Base-by-base conservation (phyloP, 305 asterid species). In the Rubia occidens region DNA sequence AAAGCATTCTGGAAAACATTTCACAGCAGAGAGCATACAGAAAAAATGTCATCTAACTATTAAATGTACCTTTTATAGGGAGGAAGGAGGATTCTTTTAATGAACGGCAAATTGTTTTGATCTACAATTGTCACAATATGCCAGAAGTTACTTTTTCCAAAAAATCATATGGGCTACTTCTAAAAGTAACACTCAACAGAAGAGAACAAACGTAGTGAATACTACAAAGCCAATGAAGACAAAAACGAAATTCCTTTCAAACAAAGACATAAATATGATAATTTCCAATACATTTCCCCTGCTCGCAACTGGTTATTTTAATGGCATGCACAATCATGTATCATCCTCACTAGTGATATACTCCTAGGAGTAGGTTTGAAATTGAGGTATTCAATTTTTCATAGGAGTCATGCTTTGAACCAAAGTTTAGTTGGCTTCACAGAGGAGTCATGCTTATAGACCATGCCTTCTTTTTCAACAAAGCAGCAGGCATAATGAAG, bases 41-140 rank as follows among this genome's bases (percentile, higher is more conserved):
- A n/a, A n/a, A n/a, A n/a, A n/a, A n/a, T n/a, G n/a, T n/a, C n/a
- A n/a, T n/a, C n/a, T n/a, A n/a, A n/a, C n/a, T n/a, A n/a, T n/a
- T n/a, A n/a, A n/a, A n/a, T n/a, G n/a, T n/a, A n/a, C n/a, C n/a
- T n/a, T n/a, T n/a, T n/a, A n/a, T n/a, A n/a, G n/a, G n/a, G n/a
- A n/a, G n/a, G n/a, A n/a, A n/a, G n/a, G n/a, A n/a, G n/a, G n/a
- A n/a, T n/a, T n/a, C 98, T 85, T 76, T 88, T 88, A 61, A 86
- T 87, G 61, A 78, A 81, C 21, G 95, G 97, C 86, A 88, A 73
- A 64, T 86, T 71, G 71, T 70, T 78, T 21, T 87, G 75, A 80
- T 81, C 98, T 90, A 63, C 76, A n/a, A n/a, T n/a, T n/a, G n/a
- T n/a, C n/a, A n/a, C n/a, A 66, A 4, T 60, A 29, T 11, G 39